These are phyloP conservation scores for Oenanthe sinensis DNA, from an alignment of 129 eudicot species.

Conservation along the genomic window DNA sequence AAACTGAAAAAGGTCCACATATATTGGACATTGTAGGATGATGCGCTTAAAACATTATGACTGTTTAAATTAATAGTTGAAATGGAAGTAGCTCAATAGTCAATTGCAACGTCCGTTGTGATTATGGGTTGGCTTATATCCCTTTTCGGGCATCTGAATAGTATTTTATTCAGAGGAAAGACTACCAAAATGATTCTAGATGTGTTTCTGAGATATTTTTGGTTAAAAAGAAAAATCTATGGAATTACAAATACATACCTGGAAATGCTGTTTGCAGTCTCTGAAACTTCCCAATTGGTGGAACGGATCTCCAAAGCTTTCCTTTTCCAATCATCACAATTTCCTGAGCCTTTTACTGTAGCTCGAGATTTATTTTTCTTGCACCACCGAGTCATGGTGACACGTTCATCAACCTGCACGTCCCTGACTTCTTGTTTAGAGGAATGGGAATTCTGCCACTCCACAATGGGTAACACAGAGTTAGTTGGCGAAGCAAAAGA, in stretches of 20 bases:
- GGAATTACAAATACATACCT: constrained; percentile 35
- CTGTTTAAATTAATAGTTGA: neutral
- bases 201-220: neutral
- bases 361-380: constrained; percentile 36
- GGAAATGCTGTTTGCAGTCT: constrained; percentile 51
- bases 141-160: neutral
- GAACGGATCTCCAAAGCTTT: constrained; percentile 56
- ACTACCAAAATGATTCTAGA: neutral
- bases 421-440: constrained; percentile 61
- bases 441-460: constrained; percentile 29
- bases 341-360: constrained; percentile 28
- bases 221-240: neutral
- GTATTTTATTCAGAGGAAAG: neutral
- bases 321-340: constrained; percentile 56
- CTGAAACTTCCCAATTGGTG: constrained; percentile 65
- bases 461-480: constrained; percentile 33
- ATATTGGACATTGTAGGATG: neutral
- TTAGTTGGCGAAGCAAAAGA: constrained; percentile 43
- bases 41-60: neutral
- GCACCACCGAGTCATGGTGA: constrained; percentile 55
- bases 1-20: neutral
- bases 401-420: constrained; percentile 72
- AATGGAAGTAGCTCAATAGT: neutral
- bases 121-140: neutral
- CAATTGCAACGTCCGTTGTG: neutral